These are phyloP conservation scores for Straminergon stramineum DNA, from an alignment of 225 moss, liverwort and hornwort genomes.

Conservation along the genomic window DNA sequence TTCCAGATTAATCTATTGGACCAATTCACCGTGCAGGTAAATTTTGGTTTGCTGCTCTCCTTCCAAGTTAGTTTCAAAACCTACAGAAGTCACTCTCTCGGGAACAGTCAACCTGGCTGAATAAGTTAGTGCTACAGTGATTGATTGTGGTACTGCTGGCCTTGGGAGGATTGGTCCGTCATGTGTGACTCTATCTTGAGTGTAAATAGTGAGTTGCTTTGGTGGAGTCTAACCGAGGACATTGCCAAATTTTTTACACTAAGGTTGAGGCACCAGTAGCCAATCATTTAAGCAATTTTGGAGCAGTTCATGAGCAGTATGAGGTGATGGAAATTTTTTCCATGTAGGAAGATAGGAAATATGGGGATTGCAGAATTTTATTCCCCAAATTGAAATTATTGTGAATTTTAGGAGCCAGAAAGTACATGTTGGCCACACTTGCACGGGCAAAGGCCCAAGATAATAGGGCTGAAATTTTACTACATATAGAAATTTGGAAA, in stretches of 20 bases:
- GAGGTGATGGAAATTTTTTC: too few relatives aligned
- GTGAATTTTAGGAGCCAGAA: too few relatives aligned
- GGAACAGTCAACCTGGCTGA: neutral
- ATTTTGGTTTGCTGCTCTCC: neutral
- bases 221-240: neutral
- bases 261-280: too few relatives aligned
- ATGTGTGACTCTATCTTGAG: neutral
- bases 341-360: too few relatives aligned
- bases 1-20: neutral
- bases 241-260: neutral
- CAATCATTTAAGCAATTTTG: too few relatives aligned
- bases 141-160: neutral
- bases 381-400: too few relatives aligned
- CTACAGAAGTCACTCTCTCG: neutral
- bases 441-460: too few relatives aligned
- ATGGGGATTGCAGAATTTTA: too few relatives aligned
- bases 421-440: too few relatives aligned
- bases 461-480: too few relatives aligned
- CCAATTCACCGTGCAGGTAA: neutral
- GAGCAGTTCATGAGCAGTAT: too few relatives aligned
- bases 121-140: neutral
- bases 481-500: too few relatives aligned
- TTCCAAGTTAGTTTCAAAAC: neutral
- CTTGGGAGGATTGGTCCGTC: neutral
- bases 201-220: neutral